Evolutionary conservation across 1,284 basidiomycete genomes (phyloP).

Genomic region (Sporisorium exsertum): DNA sequence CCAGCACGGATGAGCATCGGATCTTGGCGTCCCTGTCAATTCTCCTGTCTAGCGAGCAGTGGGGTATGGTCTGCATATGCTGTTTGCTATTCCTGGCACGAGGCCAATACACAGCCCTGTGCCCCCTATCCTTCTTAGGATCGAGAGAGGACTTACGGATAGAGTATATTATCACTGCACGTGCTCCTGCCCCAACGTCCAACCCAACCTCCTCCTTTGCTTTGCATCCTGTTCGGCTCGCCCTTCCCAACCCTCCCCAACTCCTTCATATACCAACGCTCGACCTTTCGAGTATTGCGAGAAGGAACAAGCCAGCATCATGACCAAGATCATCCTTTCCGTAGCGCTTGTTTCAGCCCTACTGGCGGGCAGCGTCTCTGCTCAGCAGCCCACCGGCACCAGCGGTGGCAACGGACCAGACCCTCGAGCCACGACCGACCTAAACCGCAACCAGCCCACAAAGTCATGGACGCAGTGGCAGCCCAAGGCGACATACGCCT

Average conservation of each 20-base stretch:
- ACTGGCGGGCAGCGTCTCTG: constrained; percentile 11
- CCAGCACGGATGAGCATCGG: not conserved
- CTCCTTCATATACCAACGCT: constrained; percentile 3
- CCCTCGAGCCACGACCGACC: constrained; percentile 41
- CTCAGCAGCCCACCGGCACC: constrained; percentile 21
- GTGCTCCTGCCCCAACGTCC: not conserved
- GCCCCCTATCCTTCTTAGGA: not conserved
- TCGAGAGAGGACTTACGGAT: not conserved
- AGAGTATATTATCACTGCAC: constrained; percentile 26
- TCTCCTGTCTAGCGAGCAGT: constrained; percentile 2
- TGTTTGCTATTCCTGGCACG: constrained; percentile 28
- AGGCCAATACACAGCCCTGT: constrained; percentile 2
- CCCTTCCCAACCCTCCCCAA: not conserved
- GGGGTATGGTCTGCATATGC: not conserved
- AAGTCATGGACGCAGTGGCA: constrained; percentile 61
- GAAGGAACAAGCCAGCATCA: constrained; percentile 18
- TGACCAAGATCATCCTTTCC: constrained; percentile 33
- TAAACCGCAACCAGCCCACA: constrained; percentile 53
- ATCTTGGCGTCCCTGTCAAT: constrained; percentile 30
- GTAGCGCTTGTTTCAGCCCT: constrained; percentile 20
- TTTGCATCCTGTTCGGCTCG: not conserved
- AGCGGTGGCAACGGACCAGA: constrained; percentile 28
- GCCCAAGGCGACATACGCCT: constrained; percentile 59
- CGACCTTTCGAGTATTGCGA: too few species aligned
- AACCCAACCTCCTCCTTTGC: not conserved